Conservation (phyloP, 2,329 filamentous ascomycete species). For the Paraphoma chrysanthemicola region DNA sequence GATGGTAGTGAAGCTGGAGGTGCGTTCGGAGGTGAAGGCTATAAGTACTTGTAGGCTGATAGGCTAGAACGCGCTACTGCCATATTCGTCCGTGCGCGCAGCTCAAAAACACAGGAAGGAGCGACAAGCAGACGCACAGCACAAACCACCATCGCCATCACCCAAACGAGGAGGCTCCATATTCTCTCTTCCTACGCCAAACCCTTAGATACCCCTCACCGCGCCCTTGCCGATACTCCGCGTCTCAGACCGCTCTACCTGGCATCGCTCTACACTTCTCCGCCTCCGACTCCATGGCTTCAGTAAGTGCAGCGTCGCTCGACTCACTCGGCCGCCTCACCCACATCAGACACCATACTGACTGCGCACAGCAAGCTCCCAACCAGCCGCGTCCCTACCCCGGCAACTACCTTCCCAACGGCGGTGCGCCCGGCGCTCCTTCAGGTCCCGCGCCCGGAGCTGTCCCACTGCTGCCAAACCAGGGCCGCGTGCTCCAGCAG, state of each 20-base stretch:
- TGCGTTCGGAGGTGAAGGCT: not conserved
- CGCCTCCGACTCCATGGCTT: conserved; percentile 43
- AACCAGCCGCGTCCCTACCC: conserved; percentile 59
- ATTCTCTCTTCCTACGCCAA: conserved; percentile 18
- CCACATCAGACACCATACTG: conserved; percentile 23
- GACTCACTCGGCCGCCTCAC: conserved; percentile 7
- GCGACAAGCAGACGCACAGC: conserved; percentile 21
- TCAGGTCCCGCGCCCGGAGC: conserved; percentile 54
- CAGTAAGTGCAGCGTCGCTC: conserved; percentile 31
- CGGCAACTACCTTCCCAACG: conserved; percentile 57
- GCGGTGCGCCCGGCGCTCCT: conserved; percentile 48
- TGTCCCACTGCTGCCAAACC: conserved; percentile 59
- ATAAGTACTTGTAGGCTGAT: conserved; percentile 6
- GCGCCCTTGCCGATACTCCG: conserved; percentile 8
- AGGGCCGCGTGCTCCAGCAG: conserved; percentile 59
- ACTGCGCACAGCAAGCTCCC: conserved; percentile 54
- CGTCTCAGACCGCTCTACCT: conserved; percentile 19
- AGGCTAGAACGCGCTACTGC: conserved; percentile 28
- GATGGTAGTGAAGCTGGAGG: too few relatives aligned
- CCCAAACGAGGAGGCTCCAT: conserved; percentile 29
- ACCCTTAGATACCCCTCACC: conserved; percentile 11
- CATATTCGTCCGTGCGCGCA: conserved; percentile 15
- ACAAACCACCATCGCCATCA: conserved; percentile 36
- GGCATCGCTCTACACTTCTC: conserved; percentile 29
- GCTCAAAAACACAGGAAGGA: conserved; percentile 38